Evolutionary conservation across 352 stramenopile genomes (phyloP).

Genomic region (Phytophthora europaea): DNA sequence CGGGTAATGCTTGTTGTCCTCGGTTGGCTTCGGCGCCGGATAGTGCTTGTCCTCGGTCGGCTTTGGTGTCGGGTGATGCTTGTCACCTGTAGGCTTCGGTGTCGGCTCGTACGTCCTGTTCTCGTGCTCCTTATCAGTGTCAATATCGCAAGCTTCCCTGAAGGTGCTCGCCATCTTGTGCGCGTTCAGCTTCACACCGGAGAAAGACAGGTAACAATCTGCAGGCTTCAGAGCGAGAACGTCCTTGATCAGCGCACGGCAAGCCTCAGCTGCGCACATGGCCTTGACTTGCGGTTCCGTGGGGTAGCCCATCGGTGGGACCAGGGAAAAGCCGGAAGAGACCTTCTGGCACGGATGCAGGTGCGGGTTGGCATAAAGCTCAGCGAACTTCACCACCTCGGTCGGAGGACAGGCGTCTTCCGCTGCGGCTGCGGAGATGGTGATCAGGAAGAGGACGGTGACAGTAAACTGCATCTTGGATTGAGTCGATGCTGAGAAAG

Average conservation of each 20-base stretch:
- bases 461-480: slow-evolving; percentile 27
- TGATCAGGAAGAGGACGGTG: slow-evolving; percentile 28
- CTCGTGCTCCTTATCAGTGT: slow-evolving; percentile 7
- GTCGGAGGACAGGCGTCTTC: slow-evolving; percentile 35
- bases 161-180: slow-evolving; percentile 27
- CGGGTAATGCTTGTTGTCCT: slow-evolving; percentile 12
- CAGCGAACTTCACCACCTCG: slow-evolving; percentile 37
- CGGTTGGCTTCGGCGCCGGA: slow-evolving; percentile 15
- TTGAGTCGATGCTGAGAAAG: slow-evolving; percentile 1
- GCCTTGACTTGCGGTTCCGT: slow-evolving; percentile 37
- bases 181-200: slow-evolving; percentile 31
- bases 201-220: slow-evolving; percentile 37
- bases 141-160: slow-evolving; percentile 13
- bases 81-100: neutral
- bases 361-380: slow-evolving; percentile 40
- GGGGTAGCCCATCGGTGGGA: slow-evolving; percentile 25
- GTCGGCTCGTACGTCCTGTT: slow-evolving; percentile 6
- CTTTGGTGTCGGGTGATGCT: slow-evolving; percentile 13
- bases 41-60: slow-evolving; percentile 13
- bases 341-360: slow-evolving; percentile 37
- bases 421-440: slow-evolving; percentile 14
- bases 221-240: slow-evolving; percentile 27
- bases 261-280: slow-evolving; percentile 34
- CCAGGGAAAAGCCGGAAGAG: slow-evolving; percentile 33
- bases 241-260: slow-evolving; percentile 29